Percentiles rank a stretch among this genome's conserved stretches.
Evolutionary conservation across 306 rosid genomes (phyloP).

Genomic region (Spatholobus suberectus): DNA sequence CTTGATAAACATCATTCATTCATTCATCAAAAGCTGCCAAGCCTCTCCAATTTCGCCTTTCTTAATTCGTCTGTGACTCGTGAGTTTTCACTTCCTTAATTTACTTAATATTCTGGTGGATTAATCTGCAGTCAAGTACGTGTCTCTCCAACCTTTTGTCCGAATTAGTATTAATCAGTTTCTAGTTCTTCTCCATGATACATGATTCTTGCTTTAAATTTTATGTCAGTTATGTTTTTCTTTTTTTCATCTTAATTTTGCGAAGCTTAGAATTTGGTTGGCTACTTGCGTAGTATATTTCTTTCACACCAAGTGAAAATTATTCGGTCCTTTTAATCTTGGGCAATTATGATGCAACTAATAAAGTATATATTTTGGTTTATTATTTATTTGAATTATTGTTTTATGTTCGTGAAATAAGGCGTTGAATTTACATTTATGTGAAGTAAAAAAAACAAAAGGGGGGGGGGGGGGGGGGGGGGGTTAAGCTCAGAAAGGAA

Average conservation of each 20-base stretch:
- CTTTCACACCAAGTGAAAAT: neutral
- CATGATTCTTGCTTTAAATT: neutral
- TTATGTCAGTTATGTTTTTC: neutral
- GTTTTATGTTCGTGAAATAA: neutral
- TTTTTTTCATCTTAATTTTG: neutral
- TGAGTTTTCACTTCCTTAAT: neutral
- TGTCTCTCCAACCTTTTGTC: neutral
- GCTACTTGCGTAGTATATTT: neutral
- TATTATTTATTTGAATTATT: neutral
- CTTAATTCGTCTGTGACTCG: neutral
- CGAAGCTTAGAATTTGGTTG: neutral
- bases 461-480: too few species aligned
- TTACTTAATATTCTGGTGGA: neutral
- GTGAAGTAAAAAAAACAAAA: neutral
- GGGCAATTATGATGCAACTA: neutral
- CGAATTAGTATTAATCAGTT: neutral
- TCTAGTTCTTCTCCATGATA: neutral
- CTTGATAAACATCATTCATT: neutral
- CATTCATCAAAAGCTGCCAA: neutral
- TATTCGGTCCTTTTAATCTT: too few species aligned
- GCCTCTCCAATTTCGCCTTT: neutral
- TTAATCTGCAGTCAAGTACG: neutral
- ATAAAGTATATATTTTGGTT: neutral
- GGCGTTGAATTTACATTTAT: neutral
- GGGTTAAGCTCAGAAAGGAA: neutral